Conservation (phyloP, 495 filamentous ascomycete genomes). For the Talaromyces nanjingensis region DNA sequence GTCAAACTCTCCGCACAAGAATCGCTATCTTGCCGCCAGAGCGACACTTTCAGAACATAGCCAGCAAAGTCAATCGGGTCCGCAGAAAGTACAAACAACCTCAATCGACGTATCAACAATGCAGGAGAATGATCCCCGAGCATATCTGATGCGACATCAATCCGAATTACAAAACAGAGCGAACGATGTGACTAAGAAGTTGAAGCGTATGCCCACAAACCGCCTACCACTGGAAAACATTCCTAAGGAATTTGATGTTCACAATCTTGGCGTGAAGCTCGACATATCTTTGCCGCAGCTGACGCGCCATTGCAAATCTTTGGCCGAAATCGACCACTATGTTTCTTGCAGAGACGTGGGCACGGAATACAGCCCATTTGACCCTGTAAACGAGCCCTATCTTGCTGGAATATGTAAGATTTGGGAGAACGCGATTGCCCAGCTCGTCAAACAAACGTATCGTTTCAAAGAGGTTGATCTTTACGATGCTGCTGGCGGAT, state of each 20-base stretch:
- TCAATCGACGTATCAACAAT: conserved; percentile 15
- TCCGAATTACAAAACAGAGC: not conserved
- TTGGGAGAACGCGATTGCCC: conserved; percentile 13
- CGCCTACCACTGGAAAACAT: conserved; percentile 33
- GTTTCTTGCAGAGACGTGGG: not conserved
- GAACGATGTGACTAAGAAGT: conserved; percentile 15
- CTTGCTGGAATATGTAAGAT: conserved; percentile 7
- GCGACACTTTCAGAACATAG: conserved; percentile 19
- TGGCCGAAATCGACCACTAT: conserved; percentile 16
- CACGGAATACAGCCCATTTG: conserved; percentile 13
- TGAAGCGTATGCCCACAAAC: conserved; percentile 18
- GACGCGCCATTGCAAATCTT: conserved; percentile 3
- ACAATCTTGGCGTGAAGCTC: conserved; percentile 17
- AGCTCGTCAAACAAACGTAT: conserved; percentile 16
- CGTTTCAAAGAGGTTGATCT: conserved; percentile 3
- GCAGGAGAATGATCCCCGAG: conserved; percentile 26
- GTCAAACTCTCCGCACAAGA: conserved; percentile 27
- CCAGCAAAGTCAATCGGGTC: not conserved
- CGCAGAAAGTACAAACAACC: not conserved
- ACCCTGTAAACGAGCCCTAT: not conserved
- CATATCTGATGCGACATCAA: conserved; percentile 29
- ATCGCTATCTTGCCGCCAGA: conserved; percentile 32
- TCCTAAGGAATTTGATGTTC: conserved; percentile 22
- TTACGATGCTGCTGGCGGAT: conserved; percentile 1
- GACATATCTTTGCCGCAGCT: conserved; percentile 7